phyloP scores from a whole-genome alignment of 305 asterid genomes.

The Solanum hybrid region DNA sequence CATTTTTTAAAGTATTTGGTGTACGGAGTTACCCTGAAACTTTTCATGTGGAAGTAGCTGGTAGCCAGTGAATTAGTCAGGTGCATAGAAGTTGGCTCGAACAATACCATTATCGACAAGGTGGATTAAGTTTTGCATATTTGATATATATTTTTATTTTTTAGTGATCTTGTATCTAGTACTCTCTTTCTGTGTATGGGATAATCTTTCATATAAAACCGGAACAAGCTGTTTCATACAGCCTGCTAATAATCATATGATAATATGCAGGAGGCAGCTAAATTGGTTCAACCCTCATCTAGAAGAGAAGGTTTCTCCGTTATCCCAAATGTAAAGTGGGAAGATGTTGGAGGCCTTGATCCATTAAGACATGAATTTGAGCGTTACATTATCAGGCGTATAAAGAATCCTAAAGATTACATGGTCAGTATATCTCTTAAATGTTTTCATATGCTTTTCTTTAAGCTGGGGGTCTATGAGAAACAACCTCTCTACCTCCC shows the following conservation, averaged over 20 bases:
- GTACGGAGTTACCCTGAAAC: neutral
- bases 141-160: neutral
- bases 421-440: conserved; percentile 34
- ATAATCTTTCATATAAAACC: neutral
- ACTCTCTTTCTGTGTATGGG: neutral
- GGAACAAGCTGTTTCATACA: neutral
- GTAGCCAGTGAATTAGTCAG: neutral
- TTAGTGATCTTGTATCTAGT: neutral
- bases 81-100: neutral
- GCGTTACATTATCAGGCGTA: conserved; percentile 47
- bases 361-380: conserved; percentile 46
- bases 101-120: neutral
- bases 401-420: conserved; percentile 43
- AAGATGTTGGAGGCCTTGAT: conserved; percentile 82
- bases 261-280: conserved; percentile 61
- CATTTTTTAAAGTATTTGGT: neutral
- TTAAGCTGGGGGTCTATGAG: neutral
- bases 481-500: neutral
- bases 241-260: neutral
- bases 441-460: neutral
- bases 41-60: neutral
- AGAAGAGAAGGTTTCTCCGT: conserved; percentile 85
- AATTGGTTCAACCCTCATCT: conserved; percentile 74
- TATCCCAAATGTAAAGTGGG: conserved; percentile 79
- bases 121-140: neutral